Conservation (phyloP, 148 eudicot genomes). For the Chenopodium berlandieri region DNA sequence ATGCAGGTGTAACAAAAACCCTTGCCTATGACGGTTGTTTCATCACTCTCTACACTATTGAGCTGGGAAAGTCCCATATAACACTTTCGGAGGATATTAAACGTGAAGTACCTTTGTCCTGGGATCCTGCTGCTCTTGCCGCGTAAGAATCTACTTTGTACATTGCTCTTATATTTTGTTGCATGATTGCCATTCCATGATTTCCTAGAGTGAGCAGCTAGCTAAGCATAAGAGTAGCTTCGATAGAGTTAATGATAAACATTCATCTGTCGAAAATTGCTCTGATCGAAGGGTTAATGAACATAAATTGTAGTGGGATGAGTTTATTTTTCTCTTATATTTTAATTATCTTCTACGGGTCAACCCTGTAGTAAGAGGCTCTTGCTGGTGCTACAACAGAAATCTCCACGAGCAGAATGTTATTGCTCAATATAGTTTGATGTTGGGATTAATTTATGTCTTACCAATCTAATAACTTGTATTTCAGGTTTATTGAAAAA, state of each 20-base stretch:
- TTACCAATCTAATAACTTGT: slow-evolving; percentile 3
- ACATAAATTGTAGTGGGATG: background rate
- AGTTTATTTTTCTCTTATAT: too few species aligned
- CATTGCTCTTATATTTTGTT: background rate
- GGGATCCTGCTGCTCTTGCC: slow-evolving; percentile 91
- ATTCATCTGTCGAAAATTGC: background rate
- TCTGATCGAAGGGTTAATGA: background rate
- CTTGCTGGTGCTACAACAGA: background rate
- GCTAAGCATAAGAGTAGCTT: background rate
- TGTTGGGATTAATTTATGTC: background rate
- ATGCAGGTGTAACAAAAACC: slow-evolving; percentile 68
- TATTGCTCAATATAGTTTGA: background rate
- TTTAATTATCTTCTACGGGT: background rate
- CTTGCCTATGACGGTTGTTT: slow-evolving; percentile 95
- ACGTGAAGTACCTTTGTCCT: slow-evolving; percentile 76
- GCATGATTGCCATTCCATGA: too few species aligned
- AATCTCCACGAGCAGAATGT: background rate
- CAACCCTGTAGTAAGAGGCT: too few species aligned
- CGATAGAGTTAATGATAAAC: background rate
- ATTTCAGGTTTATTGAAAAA: slow-evolving; percentile 85
- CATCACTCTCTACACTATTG: slow-evolving; percentile 74
- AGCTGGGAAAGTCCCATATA: slow-evolving; percentile 63
- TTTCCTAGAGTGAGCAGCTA: background rate
- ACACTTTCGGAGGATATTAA: slow-evolving; percentile 68
- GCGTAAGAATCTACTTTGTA: slow-evolving; percentile 44